Evolutionary conservation across 2,329 filamentous ascomycete genomes (phyloP), one percentile per base, ranked within the genome.

Genomic region (Magnaporthiopsis poae): DNA sequence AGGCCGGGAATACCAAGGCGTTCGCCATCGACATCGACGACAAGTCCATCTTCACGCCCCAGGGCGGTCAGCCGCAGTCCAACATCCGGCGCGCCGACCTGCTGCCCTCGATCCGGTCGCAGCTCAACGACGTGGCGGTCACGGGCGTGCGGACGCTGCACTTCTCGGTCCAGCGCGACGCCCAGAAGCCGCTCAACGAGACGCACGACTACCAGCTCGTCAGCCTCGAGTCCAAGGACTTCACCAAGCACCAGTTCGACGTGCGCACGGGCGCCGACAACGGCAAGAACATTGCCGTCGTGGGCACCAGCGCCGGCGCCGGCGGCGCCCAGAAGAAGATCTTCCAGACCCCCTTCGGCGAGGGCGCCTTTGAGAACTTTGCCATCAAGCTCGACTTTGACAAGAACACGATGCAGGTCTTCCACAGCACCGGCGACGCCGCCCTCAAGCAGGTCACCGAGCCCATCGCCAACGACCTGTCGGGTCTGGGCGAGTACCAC

Each of bases 151-250:
- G 63, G 29, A 65, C 63, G 46, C 29, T 65, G 63, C 63, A 65
- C 63, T 65, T 65, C 56, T 65, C 63, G 21, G 56, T 65, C 18
- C 63, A 65, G 63, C 63, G 52, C 31, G 63, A 65, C 56, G 63
- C 63, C 31, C 25, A 11, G 31, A 65, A 46, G 15, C 63, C 63
- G 29, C 56, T 65, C 8, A 46, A 65, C 63, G 63, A 21, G 1
- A 35, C 63, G 52, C 63, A 65, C 63, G 39, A 59, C 63, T 65
- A 65, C 63, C 39, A 60, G 39, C 52, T 65, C 56, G 29, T 65
- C 11, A 61, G 59, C 56, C 56, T 65, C 52, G 63, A 65, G 63
- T 65, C 63, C n/a, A 18, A 29, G n/a, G 63, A 61, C 56, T 65
- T 65, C 31, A n/a, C 5, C 31, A 60, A 60, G 46, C 56, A 61